These are phyloP conservation scores for Xerocomus nothofagi DNA, from an alignment of 1,284 basidiomycete species.

Conservation along the genomic window DNA sequence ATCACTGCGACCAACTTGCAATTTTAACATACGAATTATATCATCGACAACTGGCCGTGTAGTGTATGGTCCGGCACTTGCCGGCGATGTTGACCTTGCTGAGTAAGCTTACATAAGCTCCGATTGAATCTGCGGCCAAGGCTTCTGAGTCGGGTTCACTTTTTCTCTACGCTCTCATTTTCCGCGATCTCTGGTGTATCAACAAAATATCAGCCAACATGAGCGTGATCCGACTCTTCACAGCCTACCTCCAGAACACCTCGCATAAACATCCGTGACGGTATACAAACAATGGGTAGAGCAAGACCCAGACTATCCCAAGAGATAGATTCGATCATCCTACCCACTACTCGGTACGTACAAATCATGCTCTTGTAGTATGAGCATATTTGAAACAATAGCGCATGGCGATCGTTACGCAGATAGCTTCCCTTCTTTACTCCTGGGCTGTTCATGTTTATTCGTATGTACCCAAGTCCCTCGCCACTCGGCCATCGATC, in stretches of 20 bases:
- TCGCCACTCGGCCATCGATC: slow-evolving; percentile 1
- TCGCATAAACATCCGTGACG: slow-evolving; percentile 3
- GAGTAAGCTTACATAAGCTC: too few relatives aligned
- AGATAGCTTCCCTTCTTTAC: background rate
- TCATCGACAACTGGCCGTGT: too few relatives aligned
- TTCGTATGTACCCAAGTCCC: slow-evolving; percentile 4
- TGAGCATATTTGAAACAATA: background rate
- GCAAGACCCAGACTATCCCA: background rate
- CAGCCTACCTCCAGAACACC: slow-evolving; percentile 10
- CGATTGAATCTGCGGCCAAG: too few relatives aligned
- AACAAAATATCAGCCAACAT: background rate
- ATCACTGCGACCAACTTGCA: too few relatives aligned
- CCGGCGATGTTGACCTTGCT: too few relatives aligned
- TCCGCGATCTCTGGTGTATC: slow-evolving; percentile 13
- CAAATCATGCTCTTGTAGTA: slow-evolving; percentile 6
- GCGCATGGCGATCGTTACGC: background rate
- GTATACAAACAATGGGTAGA: slow-evolving; percentile 8
- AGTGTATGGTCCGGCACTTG: too few relatives aligned
- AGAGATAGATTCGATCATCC: too few relatives aligned
- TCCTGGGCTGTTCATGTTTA: background rate
- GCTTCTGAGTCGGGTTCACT: too few relatives aligned
- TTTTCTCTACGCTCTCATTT: slow-evolving; percentile 11
- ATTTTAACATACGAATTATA: too few relatives aligned
- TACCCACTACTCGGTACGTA: background rate
- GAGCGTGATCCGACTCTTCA: background rate